Conservation (phyloP, 2,329 filamentous ascomycete species). For the Claviceps sp. region DNA sequence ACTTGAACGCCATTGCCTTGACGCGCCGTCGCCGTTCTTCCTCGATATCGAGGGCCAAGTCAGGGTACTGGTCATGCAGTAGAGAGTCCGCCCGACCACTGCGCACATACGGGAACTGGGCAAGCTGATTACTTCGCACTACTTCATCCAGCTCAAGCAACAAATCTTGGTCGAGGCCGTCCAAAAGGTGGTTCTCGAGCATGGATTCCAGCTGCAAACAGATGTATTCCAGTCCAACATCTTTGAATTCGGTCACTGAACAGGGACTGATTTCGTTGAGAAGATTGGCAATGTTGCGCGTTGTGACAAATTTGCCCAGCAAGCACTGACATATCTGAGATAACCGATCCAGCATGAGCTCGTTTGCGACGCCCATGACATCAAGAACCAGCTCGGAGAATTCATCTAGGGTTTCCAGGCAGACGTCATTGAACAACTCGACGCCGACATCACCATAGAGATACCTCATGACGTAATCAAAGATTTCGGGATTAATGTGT, state of each 20-base stretch:
- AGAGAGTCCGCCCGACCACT: slow-evolving; percentile 57
- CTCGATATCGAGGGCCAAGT: slow-evolving; percentile 50
- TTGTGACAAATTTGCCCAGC: slow-evolving; percentile 72
- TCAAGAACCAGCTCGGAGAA: slow-evolving; percentile 85
- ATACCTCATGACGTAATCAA: slow-evolving; percentile 65
- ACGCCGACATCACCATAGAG: slow-evolving; percentile 73
- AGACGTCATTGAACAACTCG: slow-evolving; percentile 68
- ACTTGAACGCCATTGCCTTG: slow-evolving; percentile 61
- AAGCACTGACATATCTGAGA: slow-evolving; percentile 80
- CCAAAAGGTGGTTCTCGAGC: slow-evolving; percentile 78
- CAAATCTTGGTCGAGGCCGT: slow-evolving; percentile 76
- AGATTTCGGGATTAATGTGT: slow-evolving; percentile 61
- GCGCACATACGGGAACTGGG: slow-evolving; percentile 62
- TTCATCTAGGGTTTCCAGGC: slow-evolving; percentile 59
- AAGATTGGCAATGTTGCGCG: slow-evolving; percentile 72
- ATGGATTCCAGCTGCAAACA: slow-evolving; percentile 84
- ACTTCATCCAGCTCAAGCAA: slow-evolving; percentile 65
- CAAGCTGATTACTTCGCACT: slow-evolving; percentile 70
- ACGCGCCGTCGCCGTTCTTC: slow-evolving; percentile 58
- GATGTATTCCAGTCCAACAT: slow-evolving; percentile 78
- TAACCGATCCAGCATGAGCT: slow-evolving; percentile 86
- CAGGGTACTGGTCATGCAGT: slow-evolving; percentile 51
- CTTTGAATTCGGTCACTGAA: slow-evolving; percentile 73
- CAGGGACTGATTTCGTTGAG: slow-evolving; percentile 79
- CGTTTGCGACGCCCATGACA: slow-evolving; percentile 79